Base-by-base conservation (phyloP, 2,329 filamentous ascomycete genomes). In the Cryoendolithus antarcticus region DNA sequence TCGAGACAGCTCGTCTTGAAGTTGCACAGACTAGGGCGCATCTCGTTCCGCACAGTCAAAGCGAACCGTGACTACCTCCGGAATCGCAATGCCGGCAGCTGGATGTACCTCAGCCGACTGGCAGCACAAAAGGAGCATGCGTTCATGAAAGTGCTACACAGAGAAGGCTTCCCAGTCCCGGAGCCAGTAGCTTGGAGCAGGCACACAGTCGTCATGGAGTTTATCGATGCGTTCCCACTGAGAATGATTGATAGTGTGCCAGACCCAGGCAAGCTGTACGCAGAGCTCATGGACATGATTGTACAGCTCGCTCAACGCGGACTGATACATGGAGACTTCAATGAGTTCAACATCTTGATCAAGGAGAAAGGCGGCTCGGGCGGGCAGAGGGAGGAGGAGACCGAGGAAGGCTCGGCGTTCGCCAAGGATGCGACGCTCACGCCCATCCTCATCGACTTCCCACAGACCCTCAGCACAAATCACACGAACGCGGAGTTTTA, bases 261-360 rank as follows among this genome's bases (percentile, higher is more conserved):
- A 28, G 75, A 95, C 49, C 86, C 89, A 0, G 83, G 86, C 2
- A 66, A 66, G n/a, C 70, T 98, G 4, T 98, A 98, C 58, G 80
- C 79, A n/a, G 86, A 96, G 44, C 68, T 98, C 27, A 93, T 98
- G 55, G 72, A 77, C 32, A 74, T 95, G 51, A 86, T 98, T 40
- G 67, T 98, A 32, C 75, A 79, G 21, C 70, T 98, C 31, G 89
- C 91, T 4, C 77, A 77, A 45, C 78, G 88, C 50, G 91, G 91
- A 5, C 67, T 98, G 35, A 98, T 98, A 45, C 91, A 98, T 58
- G 91, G 91, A 45, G 91, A 98, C 59, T 98, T 93, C 67, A 98
- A 98, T 66, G 93, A 98, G 62, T 98, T 98, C 71, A 98, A 98
- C 60, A 89, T 98, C 47, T 68, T 98, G 28, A 79, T 98, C 58